Conservation (phyloP, 176 grass and related monocot genomes). For the Lolium rigidum region DNA sequence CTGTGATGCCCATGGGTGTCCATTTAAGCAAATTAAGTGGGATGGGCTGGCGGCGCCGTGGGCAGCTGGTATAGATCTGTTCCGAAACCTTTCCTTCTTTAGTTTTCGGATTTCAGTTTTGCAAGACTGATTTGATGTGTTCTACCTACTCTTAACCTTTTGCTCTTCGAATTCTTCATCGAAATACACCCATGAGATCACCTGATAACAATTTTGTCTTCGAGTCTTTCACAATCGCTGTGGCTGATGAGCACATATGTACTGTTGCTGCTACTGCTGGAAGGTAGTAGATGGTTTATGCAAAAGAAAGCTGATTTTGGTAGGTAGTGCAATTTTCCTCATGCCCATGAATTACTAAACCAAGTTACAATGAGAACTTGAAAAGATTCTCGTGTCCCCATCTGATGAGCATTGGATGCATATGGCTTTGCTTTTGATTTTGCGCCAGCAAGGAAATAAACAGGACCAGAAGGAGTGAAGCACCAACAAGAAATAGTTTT, state of each 20-base stretch:
- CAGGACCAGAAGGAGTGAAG: not conserved
- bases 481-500: not conserved
- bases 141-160: not conserved
- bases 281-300: constrained; percentile 20
- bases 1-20: no score
- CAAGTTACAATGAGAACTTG: not conserved
- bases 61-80: not conserved
- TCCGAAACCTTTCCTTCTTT: not conserved
- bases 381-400: not conserved
- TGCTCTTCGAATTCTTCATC: constrained; percentile 33
- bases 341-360: not conserved
- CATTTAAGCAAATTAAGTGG: no score
- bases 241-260: constrained; percentile 63
- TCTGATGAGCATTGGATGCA: not conserved
- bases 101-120: not conserved
- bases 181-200: constrained; percentile 31
- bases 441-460: not conserved
- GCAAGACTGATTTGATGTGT: not conserved
- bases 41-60: no score
- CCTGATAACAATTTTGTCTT: constrained; percentile 39
- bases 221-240: constrained; percentile 49
- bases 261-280: constrained; percentile 59
- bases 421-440: constrained; percentile 2
- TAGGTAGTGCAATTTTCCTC: not conserved
- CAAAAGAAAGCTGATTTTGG: not conserved